These are phyloP conservation scores for Trapa incisa DNA, from an alignment of 345 rosid species.

Conservation along the genomic window DNA sequence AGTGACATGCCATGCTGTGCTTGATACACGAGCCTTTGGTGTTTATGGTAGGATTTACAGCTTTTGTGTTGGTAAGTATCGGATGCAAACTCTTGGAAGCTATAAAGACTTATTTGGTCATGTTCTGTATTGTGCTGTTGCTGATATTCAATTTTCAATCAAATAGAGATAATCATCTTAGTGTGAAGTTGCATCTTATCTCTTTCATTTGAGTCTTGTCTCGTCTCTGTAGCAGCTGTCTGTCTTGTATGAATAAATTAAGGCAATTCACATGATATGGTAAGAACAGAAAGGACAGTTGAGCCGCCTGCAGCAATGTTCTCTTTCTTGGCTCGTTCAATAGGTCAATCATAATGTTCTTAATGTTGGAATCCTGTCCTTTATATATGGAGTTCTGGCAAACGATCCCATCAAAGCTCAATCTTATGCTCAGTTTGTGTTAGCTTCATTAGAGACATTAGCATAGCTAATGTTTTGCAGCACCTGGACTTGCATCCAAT, in stretches of 20 bases:
- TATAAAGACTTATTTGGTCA: neutral
- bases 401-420: neutral
- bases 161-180: neutral
- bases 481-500: neutral
- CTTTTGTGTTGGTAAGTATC: neutral
- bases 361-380: neutral
- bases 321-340: neutral
- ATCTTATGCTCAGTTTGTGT: neutral
- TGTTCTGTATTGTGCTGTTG: neutral
- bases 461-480: neutral
- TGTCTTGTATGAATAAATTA: neutral
- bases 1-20: neutral
- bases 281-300: too few species aligned
- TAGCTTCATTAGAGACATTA: neutral
- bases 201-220: neutral
- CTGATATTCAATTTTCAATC: neutral
- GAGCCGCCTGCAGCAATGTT: neutral
- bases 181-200: neutral
- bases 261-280: too few species aligned
- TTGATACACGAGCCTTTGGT: neutral
- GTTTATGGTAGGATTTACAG: neutral
- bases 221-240: neutral
- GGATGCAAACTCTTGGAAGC: neutral
- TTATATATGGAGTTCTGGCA: neutral
- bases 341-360: neutral